Evolutionary conservation across 1,139 yeast genomes (phyloP).

Genomic region (Sugiyamaella neomexicana): DNA sequence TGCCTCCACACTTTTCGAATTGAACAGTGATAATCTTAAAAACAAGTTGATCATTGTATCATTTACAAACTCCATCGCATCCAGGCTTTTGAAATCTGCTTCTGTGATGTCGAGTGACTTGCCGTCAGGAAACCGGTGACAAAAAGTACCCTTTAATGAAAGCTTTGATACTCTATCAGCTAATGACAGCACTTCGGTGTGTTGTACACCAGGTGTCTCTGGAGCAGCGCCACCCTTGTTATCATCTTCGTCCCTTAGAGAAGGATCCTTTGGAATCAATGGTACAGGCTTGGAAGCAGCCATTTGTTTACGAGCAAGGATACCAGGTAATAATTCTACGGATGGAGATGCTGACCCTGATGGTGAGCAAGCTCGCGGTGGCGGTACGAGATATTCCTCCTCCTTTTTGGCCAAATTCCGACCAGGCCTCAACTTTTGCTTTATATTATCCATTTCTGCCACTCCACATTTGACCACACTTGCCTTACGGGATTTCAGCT

Average conservation of each 20-base stretch:
- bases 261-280: not conserved
- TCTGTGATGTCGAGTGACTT: slow-evolving; percentile 35
- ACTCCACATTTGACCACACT: not conserved
- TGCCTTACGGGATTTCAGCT: not conserved
- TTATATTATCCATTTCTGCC: not conserved
- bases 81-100: slow-evolving; percentile 40
- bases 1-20: slow-evolving; percentile 31
- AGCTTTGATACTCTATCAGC: slow-evolving; percentile 3
- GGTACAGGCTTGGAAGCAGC: not conserved
- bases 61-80: slow-evolving; percentile 43
- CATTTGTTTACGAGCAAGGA: not conserved
- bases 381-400: not conserved
- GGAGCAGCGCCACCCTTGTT: not conserved
- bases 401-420: not conserved
- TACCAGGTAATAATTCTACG: not conserved
- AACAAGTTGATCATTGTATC: slow-evolving; percentile 46
- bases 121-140: slow-evolving; percentile 33
- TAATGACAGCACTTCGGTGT: not conserved
- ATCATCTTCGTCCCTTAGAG: not conserved
- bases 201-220: not conserved
- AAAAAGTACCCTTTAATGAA: slow-evolving; percentile 6
- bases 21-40: slow-evolving; percentile 29
- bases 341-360: not conserved
- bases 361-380: not conserved
- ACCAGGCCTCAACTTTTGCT: not conserved